These are phyloP conservation scores for Ophiostoma piceae DNA, from an alignment of 2,329 filamentous ascomycete genomes.

Conservation along the genomic window DNA sequence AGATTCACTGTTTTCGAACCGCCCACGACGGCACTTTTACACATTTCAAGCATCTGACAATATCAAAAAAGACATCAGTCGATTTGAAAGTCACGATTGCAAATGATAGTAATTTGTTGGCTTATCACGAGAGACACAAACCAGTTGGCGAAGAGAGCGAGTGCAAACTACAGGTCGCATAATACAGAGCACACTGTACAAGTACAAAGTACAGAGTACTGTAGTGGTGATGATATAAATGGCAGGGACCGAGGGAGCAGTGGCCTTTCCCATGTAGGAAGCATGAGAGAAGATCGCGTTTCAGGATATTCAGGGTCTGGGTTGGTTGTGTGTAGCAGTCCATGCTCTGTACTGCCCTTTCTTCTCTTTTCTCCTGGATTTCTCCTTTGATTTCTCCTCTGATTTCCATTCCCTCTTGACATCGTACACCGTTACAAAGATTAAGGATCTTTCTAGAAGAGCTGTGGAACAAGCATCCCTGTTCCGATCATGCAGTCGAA, in stretches of 20 bases:
- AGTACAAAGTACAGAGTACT: too few species aligned
- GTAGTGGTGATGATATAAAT: not conserved
- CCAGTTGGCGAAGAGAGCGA: not conserved
- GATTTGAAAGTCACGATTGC: not conserved
- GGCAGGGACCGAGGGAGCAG: not conserved
- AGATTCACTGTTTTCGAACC: too few species aligned
- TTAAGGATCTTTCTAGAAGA: constrained; percentile 23
- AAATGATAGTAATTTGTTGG: not conserved
- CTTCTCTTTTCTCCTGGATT: not conserved
- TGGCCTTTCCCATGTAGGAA: constrained; percentile 2
- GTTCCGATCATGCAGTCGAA: constrained; percentile 20
- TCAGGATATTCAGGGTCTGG: constrained; percentile 16
- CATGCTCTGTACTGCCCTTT: not conserved
- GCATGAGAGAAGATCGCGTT: constrained; percentile 16
- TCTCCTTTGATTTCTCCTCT: not conserved
- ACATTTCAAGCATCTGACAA: not conserved
- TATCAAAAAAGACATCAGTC: not conserved
- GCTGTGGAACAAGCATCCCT: constrained; percentile 20
- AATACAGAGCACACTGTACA: not conserved
- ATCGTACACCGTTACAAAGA: not conserved
- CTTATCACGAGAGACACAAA: not conserved
- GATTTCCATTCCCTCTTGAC: too few species aligned
- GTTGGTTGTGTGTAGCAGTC: not conserved
- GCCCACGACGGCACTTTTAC: too few species aligned
- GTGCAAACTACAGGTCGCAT: not conserved